Evolutionary conservation across 2,329 filamentous ascomycete genomes (phyloP).

Genomic region (Botrytis porri): DNA sequence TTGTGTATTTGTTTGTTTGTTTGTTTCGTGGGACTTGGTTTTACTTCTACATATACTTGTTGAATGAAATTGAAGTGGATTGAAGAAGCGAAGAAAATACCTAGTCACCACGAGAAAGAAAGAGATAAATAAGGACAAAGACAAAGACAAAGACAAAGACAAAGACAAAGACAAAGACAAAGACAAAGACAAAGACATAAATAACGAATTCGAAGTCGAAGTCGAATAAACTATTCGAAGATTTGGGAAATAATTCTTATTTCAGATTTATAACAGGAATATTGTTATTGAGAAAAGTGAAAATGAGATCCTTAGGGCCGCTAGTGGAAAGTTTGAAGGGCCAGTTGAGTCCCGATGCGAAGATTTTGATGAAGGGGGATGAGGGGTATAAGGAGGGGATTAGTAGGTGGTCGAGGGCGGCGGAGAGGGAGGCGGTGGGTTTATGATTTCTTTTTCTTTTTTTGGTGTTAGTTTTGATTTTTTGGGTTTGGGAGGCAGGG

Average conservation of each 20-base stretch:
- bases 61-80: too few relatives aligned
- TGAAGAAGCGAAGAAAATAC: too few relatives aligned
- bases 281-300: neutral
- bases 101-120: too few relatives aligned
- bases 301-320: neutral
- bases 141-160: too few relatives aligned
- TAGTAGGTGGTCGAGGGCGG: slow-evolving; percentile 28
- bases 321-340: slow-evolving; percentile 12
- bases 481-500: neutral
- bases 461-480: too few relatives aligned
- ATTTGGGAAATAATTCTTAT: neutral
- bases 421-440: slow-evolving; percentile 29
- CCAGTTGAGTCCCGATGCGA: slow-evolving; percentile 15
- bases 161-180: too few relatives aligned
- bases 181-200: too few relatives aligned
- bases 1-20: neutral
- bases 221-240: neutral
- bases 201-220: too few relatives aligned
- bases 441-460: neutral
- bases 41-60: neutral
- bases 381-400: slow-evolving; percentile 26
- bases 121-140: too few relatives aligned
- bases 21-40: neutral
- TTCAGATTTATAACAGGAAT: neutral
- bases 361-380: slow-evolving; percentile 23